Evolutionary conservation across 1,284 basidiomycete genomes (phyloP).

Genomic region (Cutaneotrichosporon mucoides): DNA sequence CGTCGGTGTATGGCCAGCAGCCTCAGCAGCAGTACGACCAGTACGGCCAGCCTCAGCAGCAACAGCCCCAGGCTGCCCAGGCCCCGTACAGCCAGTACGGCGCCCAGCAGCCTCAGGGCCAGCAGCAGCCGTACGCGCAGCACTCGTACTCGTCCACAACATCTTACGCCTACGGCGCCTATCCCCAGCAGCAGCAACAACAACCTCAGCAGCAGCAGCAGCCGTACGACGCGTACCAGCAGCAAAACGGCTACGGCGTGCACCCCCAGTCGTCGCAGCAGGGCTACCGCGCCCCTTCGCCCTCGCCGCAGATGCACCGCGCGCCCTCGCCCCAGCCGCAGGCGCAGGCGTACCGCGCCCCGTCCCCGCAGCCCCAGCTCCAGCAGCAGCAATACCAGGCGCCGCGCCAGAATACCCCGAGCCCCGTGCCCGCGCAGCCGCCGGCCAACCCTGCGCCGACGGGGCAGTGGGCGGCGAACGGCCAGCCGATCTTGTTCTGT

Average conservation of each 20-base stretch:
- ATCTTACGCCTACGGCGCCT: no score
- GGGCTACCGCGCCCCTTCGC: not conserved
- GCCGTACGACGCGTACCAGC: conserved; percentile 26
- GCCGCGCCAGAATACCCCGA: conserved; percentile 25
- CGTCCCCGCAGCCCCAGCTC: conserved; percentile 7
- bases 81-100: conserved; percentile 19
- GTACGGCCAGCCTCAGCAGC: conserved; percentile 4
- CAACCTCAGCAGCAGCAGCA: conserved; percentile 30
- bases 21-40: not conserved
- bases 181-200: conserved; percentile 22
- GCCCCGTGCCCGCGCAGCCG: conserved; percentile 40
- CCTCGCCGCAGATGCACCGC: conserved; percentile 2
- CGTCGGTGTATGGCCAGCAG: not conserved
- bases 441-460: conserved; percentile 44
- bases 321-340: conserved; percentile 18
- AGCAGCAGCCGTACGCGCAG: conserved; percentile 5
- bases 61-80: conserved; percentile 10
- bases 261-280: not conserved
- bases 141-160: not conserved
- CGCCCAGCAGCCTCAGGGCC: conserved; percentile 17
- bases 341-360: conserved; percentile 11
- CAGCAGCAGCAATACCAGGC: conserved; percentile 16
- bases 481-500: conserved; percentile 48
- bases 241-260: conserved; percentile 15
- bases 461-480: conserved; percentile 47